Base-by-base conservation (phyloP, 495 filamentous ascomycete species). In the Aspergillus nidulans region DNA sequence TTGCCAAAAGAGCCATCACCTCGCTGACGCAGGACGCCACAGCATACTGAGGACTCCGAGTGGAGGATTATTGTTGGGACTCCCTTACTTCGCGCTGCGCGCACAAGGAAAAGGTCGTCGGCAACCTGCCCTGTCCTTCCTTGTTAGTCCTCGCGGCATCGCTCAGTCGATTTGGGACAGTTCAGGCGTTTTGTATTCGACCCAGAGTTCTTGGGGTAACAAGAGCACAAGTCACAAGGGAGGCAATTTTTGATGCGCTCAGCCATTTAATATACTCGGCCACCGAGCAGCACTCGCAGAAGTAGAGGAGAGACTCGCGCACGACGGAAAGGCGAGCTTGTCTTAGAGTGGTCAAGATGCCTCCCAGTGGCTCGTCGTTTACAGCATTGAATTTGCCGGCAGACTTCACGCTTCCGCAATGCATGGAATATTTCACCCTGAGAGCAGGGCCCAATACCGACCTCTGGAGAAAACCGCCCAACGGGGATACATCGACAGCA, bases 351-450 rank as follows among this genome's bases (percentile, higher is more conserved):
- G 20, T 45, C 56, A 69, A 53, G 32, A 81, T 82, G 78, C 73
- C 78, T 60, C 78, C 75, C 55, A 69, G 68, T 58, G 66, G 75
- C 48, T 74, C 77, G 6, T 79, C 77, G 12, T 81, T 82, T 60
- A 78, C 72, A 47, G 63, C 75, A 18, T 59, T 82, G 51, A 82
- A 82, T 60, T 62, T 78, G 43, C 74, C 78, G 21, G 57, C 71
- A 20, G 64, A 58, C 19, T 77, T 75, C 56, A 57, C 69, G 6
- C 70, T 81, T 5, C 80, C 80, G 1, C 70, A 71, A 63, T 80
- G 72, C 60, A 78, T 83, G 78, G 79, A 77, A 61, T 81, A 77
- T 61, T 83, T 83, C 68, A 77, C 70, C 4, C 69, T 82, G 25
- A 69, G 69, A n/a, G 79, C 80, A 13, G 76, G 79, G 34, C 79